These are phyloP conservation scores for Neopestalotiopsis clavispora DNA, from an alignment of 2,329 filamentous ascomycete genomes.

Conservation along the genomic window DNA sequence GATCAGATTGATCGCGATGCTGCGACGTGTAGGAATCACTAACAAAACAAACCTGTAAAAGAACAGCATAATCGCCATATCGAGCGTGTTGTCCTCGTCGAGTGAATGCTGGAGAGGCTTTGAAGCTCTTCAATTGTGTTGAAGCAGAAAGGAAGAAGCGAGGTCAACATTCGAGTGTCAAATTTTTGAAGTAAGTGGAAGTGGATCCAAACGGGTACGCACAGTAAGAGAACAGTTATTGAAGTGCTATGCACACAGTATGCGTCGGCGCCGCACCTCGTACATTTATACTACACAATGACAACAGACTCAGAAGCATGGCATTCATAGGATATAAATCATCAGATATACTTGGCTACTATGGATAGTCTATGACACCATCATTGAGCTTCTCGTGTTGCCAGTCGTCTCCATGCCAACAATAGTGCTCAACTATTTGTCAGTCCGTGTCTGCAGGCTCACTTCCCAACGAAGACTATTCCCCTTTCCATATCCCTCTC, in stretches of 20 bases:
- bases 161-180: neutral
- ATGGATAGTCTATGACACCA: neutral
- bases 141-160: neutral
- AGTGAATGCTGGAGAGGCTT: neutral
- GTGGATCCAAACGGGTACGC: slow-evolving; percentile 8
- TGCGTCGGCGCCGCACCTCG: neutral
- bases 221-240: neutral
- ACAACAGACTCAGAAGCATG: neutral
- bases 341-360: neutral
- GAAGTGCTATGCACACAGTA: neutral
- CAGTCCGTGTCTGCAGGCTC: slow-evolving; percentile 73
- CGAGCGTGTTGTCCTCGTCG: neutral
- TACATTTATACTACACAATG: neutral
- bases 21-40: neutral
- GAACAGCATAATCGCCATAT: neutral
- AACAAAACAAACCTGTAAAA: neutral
- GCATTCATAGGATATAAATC: neutral
- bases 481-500: slow-evolving; percentile 83
- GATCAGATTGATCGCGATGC: neutral
- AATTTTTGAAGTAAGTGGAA: neutral
- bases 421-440: neutral
- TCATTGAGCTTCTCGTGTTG: neutral
- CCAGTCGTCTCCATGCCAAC: neutral
- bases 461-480: slow-evolving; percentile 90
- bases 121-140: neutral